A percentile compares a stretch with the other conserved stretches of the same genome.
phyloP scores from a whole-genome alignment of 148 eudicot species.

The Rhododendron williamsianum region DNA sequence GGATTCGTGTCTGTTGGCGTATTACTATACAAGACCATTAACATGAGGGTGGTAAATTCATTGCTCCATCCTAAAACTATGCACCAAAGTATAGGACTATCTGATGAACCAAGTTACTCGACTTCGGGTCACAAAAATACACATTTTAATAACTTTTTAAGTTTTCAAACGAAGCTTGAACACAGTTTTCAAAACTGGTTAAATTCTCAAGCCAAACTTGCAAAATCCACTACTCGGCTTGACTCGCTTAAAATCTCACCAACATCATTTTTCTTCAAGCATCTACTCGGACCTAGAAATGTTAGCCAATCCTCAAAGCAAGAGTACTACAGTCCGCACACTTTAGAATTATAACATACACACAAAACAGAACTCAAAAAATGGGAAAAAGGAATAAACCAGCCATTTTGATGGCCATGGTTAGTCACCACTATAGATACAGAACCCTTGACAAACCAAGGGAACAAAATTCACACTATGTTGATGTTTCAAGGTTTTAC shows the following conservation, averaged over 20 bases:
- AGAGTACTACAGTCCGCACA: not conserved
- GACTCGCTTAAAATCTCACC: not conserved
- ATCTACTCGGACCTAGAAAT: not conserved
- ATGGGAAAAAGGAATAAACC: not conserved
- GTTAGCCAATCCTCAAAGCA: not conserved
- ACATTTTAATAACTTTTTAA: not conserved
- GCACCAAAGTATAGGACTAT: not conserved
- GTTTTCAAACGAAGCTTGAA: not conserved
- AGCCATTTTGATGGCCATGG: not conserved
- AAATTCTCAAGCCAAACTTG: not conserved
- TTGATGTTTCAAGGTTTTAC: not conserved
- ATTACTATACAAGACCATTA: not conserved
- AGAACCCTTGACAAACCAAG: not conserved
- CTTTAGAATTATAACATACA: not conserved
- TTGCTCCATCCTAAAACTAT: not conserved
- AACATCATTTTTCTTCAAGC: not conserved
- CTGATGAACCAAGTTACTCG: not conserved
- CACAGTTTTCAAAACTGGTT: not conserved
- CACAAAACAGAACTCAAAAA: not conserved
- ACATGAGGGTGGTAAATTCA: not conserved
- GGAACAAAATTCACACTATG: not conserved
- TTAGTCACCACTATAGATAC: not conserved
- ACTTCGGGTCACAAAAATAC: not conserved
- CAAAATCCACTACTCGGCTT: not conserved
- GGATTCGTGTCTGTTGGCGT: too few relatives aligned